phyloP scores from a whole-genome alignment of 2,329 filamentous ascomycete genomes.

The Dichotomopilus funicola region DNA sequence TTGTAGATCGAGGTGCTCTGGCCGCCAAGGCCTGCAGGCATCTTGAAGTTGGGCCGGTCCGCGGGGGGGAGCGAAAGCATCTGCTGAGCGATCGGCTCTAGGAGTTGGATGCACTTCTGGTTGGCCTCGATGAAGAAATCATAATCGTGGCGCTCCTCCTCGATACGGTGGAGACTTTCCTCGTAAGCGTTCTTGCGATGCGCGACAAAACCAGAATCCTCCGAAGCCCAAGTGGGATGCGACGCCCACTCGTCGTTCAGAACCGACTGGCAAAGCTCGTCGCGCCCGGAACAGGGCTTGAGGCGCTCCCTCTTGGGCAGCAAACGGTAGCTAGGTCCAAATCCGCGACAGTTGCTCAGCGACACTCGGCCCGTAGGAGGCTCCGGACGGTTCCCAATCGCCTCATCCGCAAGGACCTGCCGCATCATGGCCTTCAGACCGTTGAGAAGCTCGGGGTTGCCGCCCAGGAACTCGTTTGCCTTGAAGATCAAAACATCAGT shows the following conservation, averaged over 20 bases:
- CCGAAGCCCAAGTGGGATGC: slow-evolving; percentile 96
- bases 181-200: slow-evolving; percentile 96
- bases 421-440: slow-evolving; percentile 83
- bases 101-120: slow-evolving; percentile 86
- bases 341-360: slow-evolving; percentile 88
- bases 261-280: slow-evolving; percentile 88
- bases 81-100: slow-evolving; percentile 89
- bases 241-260: slow-evolving; percentile 98
- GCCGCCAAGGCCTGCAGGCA: slow-evolving; percentile 78
- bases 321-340: slow-evolving; percentile 90
- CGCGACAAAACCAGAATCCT: slow-evolving; percentile 95
- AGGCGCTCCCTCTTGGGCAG: slow-evolving; percentile 85
- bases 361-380: slow-evolving; percentile 78
- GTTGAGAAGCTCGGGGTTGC: slow-evolving; percentile 78
- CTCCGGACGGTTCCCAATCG: slow-evolving; percentile 71
- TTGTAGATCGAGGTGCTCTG: slow-evolving; percentile 96
- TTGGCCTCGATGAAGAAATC: slow-evolving; percentile 98
- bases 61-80: slow-evolving; percentile 71
- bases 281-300: slow-evolving; percentile 86
- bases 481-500: slow-evolving; percentile 75
- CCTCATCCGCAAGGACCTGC: slow-evolving; percentile 67
- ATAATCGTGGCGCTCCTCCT: slow-evolving; percentile 97
- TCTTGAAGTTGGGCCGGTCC: slow-evolving; percentile 67
- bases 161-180: slow-evolving; percentile 89
- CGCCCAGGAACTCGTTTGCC: slow-evolving; percentile 77